A percentile compares a stretch with the other conserved stretches of the same genome.
Evolutionary conservation across 495 filamentous ascomycete genomes (phyloP).

Genomic region (Annulohypoxylon moriforme): DNA sequence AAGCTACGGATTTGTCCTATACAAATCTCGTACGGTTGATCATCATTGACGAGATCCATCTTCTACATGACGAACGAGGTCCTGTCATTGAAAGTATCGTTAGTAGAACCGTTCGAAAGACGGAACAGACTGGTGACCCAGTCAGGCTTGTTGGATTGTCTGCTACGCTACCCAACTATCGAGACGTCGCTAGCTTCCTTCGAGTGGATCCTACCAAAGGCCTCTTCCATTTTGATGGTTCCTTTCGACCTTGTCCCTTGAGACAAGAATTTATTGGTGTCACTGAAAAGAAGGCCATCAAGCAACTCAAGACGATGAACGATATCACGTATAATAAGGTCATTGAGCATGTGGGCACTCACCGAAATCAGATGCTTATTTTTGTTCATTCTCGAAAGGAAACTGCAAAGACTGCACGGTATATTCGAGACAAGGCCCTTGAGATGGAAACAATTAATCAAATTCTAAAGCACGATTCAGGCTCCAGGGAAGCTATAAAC

Average conservation of each 20-base stretch:
- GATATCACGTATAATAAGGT: slow-evolving; percentile 98
- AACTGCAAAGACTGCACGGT: slow-evolving; percentile 95
- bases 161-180: slow-evolving; percentile 96
- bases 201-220: slow-evolving; percentile 87
- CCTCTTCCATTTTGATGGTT: slow-evolving; percentile 95
- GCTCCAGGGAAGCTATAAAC: slow-evolving; percentile 85
- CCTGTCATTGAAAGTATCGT: slow-evolving; percentile 98
- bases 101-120: slow-evolving; percentile 89
- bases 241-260: slow-evolving; percentile 91
- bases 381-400: slow-evolving; percentile 99
- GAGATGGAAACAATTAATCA: slow-evolving; percentile 97
- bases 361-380: slow-evolving; percentile 96
- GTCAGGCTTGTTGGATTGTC: slow-evolving; percentile 93
- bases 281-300: slow-evolving; percentile 98
- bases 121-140: slow-evolving; percentile 91
- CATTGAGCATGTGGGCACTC: slow-evolving; percentile 91
- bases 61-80: slow-evolving; percentile 96
- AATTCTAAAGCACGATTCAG: slow-evolving; percentile 92
- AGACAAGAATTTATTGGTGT: slow-evolving; percentile 98
- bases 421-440: slow-evolving; percentile 93
- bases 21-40: slow-evolving; percentile 95
- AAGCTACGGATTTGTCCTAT: slow-evolving; percentile 96
- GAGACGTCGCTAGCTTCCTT: slow-evolving; percentile 95
- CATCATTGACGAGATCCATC: slow-evolving; percentile 97
- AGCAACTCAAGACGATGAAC: slow-evolving; percentile 99